Evolutionary conservation across 345 rosid species (phyloP), one percentile per base, ranked within the genome.

Genomic region (Eutrema japonicum): DNA sequence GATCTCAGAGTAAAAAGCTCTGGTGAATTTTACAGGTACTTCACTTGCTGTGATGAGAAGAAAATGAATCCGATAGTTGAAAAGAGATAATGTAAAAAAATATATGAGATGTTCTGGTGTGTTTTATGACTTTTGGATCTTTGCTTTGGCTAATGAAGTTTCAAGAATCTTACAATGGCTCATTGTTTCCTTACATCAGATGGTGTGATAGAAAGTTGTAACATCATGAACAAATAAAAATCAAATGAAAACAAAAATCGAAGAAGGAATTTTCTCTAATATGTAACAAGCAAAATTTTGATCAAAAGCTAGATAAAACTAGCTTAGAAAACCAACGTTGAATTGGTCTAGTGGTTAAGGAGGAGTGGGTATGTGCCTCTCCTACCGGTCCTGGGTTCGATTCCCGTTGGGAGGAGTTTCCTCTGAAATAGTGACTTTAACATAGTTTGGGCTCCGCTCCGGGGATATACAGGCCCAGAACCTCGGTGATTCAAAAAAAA

Each of bases 1-100:
- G 63, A 57, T 68, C 40, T 68, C 64, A 52, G 70, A 60, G 79
- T 68, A 35, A 42, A 70, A 68, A 42, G 72, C 57, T 68, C 69
- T 45, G 70, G 30, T 69, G 52, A 46, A 45, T 62, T 51, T 67
- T 74, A 59, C 62, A 43, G 46, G 12, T 12, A 13, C 63, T 53
- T 47, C 53, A 72, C 64, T 64, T 64, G 49, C 4, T 64, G 7
- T 65, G 58, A 66, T 74, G 61, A 67, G 60, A 49, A 58, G 45
- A 54, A 4, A 48, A 48, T 58, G 52, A 58, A 58, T 66, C 42
- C 67, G 13, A 65, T 56, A 47, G 66, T 49, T 46, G 65, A 73
- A 16, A 0, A 55, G 57, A 10, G 57, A 46, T 55, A 10, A 13
- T 73, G 71, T 65, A 47, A 37, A 57, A 18, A 67, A 50, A 18